phyloP scores from a whole-genome alignment of 1,139 yeast genomes.

The Sugiyamaella japonica region DNA sequence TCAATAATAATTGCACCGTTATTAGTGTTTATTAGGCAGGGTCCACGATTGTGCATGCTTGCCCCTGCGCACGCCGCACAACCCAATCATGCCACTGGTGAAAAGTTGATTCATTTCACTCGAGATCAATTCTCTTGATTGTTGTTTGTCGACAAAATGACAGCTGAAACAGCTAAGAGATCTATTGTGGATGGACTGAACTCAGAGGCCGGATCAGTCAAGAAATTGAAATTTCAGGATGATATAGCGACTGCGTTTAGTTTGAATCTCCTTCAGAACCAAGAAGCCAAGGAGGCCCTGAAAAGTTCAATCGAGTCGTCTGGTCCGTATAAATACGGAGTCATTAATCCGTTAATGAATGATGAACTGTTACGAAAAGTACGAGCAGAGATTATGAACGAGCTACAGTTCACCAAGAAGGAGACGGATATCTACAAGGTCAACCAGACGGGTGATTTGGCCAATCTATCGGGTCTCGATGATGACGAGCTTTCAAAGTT shows the following conservation, averaged over 20 bases:
- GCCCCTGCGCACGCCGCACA: not conserved
- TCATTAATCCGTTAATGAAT: constrained; percentile 68
- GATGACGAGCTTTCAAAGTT: constrained; percentile 71
- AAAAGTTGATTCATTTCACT: not conserved
- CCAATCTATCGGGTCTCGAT: constrained; percentile 84
- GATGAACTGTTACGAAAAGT: constrained; percentile 77
- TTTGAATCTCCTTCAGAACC: constrained; percentile 12
- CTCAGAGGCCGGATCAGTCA: not conserved
- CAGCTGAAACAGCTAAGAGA: constrained; percentile 4
- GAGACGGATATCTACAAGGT: constrained; percentile 98
- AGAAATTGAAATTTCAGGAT: constrained; percentile 17
- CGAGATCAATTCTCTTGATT: not conserved
- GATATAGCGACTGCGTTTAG: not conserved
- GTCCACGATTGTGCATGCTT: not conserved
- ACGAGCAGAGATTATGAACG: constrained; percentile 75
- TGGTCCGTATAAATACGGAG: constrained; percentile 88
- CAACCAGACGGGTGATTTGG: constrained; percentile 91
- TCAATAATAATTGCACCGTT: no score
- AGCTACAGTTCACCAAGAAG: constrained; percentile 87
- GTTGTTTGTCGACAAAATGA: not conserved
- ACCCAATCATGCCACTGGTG: not conserved
- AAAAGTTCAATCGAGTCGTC: constrained; percentile 45
- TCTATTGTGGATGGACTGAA: not conserved
- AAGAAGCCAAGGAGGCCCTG: constrained; percentile 23
- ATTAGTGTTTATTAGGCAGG: not conserved